Base-by-base conservation (phyloP, 371 early-diverging fungal genomes). In the Zopfochytrium polystomum region DNA sequence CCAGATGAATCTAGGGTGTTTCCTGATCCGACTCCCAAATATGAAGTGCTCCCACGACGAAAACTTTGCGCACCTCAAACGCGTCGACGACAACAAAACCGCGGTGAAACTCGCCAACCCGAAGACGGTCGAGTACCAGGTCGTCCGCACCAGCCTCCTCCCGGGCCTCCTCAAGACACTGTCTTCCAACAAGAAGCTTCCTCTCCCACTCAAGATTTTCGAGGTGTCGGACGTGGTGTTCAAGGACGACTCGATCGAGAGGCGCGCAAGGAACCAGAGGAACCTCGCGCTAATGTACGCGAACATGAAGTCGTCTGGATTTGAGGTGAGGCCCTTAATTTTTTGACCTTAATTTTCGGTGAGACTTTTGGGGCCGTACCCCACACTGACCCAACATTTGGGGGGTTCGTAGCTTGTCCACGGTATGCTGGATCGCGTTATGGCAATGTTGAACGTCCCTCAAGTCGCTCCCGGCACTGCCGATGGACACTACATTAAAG, bases 131-230 rank as follows among this genome's bases (percentile, higher is more conserved):
- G 99, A 98, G 72, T 59, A 31, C 33, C 89, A 96, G 75, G 95
- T 94, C 13, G 93, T 98, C 34, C 89, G 99, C 55, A 93, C 94
- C 13, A 88, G 90, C 11, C 79, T 99, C 44, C 75, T 99, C 35
- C 98, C 98, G 11, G 99, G 99, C 49, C 76, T 99, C 20, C 80
- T 99, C 55, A 99, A 99, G 87, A 95, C 96, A 2, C 68, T 99
- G 48, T 77, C 86, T 65, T 83, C 86, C 63, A 99, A 99, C 87
- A 90, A 89, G 76, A 90, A 89, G 66, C 82, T 88, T 52, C 81
- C 96, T 7, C 77, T 98, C 52, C 99, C 99, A 3, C 75, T 98
- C 78, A 90, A 90, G 77, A 72, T 99, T 49, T 99, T 99, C 77
- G 99, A 99, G 72, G 93, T 96, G 18, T 89, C 92, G 33, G 99